Evolutionary conservation across 108 stramenopile genomes (phyloP), one percentile per base, ranked within the genome.

Genomic region (Fragilariopsis cylindrus): DNA sequence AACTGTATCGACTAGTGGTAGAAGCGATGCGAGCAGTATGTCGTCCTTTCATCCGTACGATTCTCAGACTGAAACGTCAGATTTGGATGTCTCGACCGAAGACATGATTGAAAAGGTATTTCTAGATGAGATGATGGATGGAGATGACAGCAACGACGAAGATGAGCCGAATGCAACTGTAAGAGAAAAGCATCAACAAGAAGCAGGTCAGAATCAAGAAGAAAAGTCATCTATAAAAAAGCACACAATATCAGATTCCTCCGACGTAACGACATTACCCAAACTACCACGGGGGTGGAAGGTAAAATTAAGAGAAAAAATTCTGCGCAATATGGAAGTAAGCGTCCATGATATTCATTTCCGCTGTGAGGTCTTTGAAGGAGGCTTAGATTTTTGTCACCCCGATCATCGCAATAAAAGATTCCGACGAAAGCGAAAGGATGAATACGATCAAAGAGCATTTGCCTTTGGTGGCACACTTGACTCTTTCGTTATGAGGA

Each of bases 381-480:
- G 85, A 53, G 92, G 85, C 5, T 69, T 93, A 45, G 84, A 85
- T 58, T 75, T 80, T 70, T 69, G 75, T 39, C 74, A 77, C 42
- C 71, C 76, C 2, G 78, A 80, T 50, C 62, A 81, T 78, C 45
- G 49, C 21, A 74, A 70, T 45, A 58, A 49, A 19, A 56, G 45
- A 15, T 54, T 57, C 15, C 15, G 46, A n/a, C 47, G 55, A 15
- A 60, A 65, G 39, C 58, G 68, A 39, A 73, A 55, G 41, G 40
- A 70, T 16, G 55, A 54, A 43, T 83, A 65, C 42, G 88, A 90
- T 56, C 80, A 88, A 60, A 80, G 78, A 58, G 85, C 92, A 0
- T 93, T 93, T 84, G 82, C 89, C 0, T 90, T 91, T 75, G 92
- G 92, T 4, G 57, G 81, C 16, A 87, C 85, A 11, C 65, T 91